Base-by-base conservation (phyloP, 2,329 filamentous ascomycete species). In the Beauveria scarabaeidicola region DNA sequence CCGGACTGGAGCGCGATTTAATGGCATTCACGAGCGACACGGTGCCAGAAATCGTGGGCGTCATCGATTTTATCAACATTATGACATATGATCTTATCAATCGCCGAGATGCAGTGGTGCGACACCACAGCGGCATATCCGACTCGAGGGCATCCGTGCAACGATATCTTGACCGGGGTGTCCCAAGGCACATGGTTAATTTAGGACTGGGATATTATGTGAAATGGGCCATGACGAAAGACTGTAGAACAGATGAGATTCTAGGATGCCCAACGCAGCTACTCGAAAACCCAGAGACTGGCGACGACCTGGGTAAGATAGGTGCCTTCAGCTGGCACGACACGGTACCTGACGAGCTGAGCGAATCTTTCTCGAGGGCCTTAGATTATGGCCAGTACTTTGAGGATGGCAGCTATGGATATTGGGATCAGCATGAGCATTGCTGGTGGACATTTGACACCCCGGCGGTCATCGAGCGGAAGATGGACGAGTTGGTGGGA, bases 401-500 rank as follows among this genome's bases (percentile, higher is more conserved):
- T 29, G 64, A 66, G 0, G 88, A 91, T 63, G 88, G 87, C 21
- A 88, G 86, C 0, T 81, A 85, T 68, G 90, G 87, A 68, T 90
- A 83, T 71, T 88, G 82, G 77, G 88, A 91, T 66, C 61, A 68
- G 0, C 63, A 73, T 5, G 76, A 82, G 64, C 72, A 79, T 58
- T 69, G 86, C 32, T 91, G 88, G 80, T 91, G 88, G 88, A 86
- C 86, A 0, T 91, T 85, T 76, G 89, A 91, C 62, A 88, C 84
- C 0, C 76, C 80, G 0, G 75, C 77, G 8, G 77, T 84, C 13
- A 85, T 91, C 54, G 65, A 69, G 13, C 74, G 75, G 60, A 91
- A 91, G 73, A 83, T 90, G 61, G 72, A 77, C 3, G 69, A 79
- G 5, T 78, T 91, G 40, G 77, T 89, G 3, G 73, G 76, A 32